These are phyloP conservation scores for Phanerochaete carnosa DNA, from an alignment of 768 basidiomycete genomes.

Conservation along the genomic window DNA sequence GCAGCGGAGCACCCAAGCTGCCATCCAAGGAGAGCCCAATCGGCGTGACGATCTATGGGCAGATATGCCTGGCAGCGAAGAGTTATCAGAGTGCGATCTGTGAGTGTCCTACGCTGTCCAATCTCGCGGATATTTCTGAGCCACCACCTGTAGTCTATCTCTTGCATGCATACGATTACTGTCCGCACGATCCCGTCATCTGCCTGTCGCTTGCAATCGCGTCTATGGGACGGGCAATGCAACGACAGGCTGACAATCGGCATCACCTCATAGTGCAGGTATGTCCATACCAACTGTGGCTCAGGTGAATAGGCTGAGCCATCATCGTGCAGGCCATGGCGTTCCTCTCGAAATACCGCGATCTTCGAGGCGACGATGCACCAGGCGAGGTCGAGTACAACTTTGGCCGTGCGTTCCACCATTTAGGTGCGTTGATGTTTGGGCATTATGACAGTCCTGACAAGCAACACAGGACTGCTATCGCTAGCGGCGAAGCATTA, in stretches of 20 bases:
- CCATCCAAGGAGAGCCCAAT: slow-evolving; percentile 74
- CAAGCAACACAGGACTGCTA: slow-evolving; percentile 55
- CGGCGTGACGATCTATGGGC: slow-evolving; percentile 73
- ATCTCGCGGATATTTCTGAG: not conserved
- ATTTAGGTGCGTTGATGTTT: slow-evolving; percentile 58
- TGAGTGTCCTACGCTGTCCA: slow-evolving; percentile 38
- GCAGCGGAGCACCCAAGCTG: slow-evolving; percentile 30
- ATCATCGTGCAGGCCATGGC: slow-evolving; percentile 63
- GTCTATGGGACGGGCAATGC: slow-evolving; percentile 88
- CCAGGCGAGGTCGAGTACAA: slow-evolving; percentile 88
- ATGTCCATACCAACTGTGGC: slow-evolving; percentile 3
- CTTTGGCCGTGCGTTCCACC: slow-evolving; percentile 89
- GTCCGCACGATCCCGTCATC: slow-evolving; percentile 79
- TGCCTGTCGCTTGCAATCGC: slow-evolving; percentile 81
- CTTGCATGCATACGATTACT: slow-evolving; percentile 83
- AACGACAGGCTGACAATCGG: slow-evolving; percentile 90
- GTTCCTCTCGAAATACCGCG: slow-evolving; percentile 79
- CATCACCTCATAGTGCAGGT: slow-evolving; percentile 85
- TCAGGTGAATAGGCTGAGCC: not conserved
- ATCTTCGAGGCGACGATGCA: slow-evolving; percentile 44
- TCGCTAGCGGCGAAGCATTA: slow-evolving; percentile 86
- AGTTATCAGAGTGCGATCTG: slow-evolving; percentile 92
- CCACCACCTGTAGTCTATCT: slow-evolving; percentile 76
- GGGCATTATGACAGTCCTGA: not conserved
- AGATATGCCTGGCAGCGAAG: slow-evolving; percentile 77